Conservation (phyloP, 2,329 filamentous ascomycete genomes). For the Fusarium fracticaudum region DNA sequence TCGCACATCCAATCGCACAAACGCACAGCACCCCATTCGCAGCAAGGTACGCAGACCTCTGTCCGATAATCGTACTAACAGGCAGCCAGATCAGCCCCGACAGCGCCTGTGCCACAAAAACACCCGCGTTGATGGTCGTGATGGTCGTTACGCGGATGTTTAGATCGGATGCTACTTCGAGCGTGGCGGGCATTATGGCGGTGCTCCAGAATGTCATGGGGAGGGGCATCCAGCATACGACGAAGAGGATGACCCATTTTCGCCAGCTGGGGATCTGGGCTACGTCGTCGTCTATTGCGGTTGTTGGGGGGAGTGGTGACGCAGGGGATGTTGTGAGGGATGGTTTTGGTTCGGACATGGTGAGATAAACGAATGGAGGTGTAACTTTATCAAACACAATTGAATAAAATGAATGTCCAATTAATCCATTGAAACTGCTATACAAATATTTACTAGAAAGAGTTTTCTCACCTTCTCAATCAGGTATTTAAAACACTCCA, state of each 20-base stretch:
- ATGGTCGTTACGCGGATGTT: constrained; percentile 23
- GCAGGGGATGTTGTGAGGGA: background rate
- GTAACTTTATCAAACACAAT: background rate
- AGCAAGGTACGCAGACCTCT: constrained; percentile 38
- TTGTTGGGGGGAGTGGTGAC: background rate
- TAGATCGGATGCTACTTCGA: constrained; percentile 31
- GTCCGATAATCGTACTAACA: constrained; percentile 38
- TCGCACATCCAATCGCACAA: constrained; percentile 37
- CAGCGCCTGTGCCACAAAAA: constrained; percentile 38
- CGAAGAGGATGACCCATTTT: constrained; percentile 44
- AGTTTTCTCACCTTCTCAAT: background rate
- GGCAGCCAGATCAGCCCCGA: constrained; percentile 41
- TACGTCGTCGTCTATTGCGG: constrained; percentile 36
- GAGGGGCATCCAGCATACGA: constrained; percentile 43
- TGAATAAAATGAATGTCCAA: background rate
- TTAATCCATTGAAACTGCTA: too few relatives aligned
- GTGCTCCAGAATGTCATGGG: constrained; percentile 45
- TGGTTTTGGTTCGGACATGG: constrained; percentile 27
- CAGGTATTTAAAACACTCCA: background rate
- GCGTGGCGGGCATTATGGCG: constrained; percentile 38
- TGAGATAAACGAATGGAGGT: background rate
- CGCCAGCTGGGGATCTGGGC: constrained; percentile 35
- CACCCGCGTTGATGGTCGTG: constrained; percentile 38
- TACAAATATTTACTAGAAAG: background rate
- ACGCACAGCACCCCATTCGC: constrained; percentile 34